phyloP scores from a whole-genome alignment of 441 rosid species.

The Manihot esculenta region DNA sequence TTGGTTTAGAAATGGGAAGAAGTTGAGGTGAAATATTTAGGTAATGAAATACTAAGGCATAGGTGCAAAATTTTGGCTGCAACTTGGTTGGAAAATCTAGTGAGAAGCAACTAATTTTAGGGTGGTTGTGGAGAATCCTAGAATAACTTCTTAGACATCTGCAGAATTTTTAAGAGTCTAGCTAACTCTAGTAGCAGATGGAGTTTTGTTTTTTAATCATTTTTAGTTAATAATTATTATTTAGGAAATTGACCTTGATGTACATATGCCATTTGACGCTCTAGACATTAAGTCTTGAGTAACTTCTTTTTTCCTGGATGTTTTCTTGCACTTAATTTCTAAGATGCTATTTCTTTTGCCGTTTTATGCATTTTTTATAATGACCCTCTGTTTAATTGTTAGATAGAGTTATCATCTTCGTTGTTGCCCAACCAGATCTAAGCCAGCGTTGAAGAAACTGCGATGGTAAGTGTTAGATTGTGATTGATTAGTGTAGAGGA shows the following conservation, averaged over 20 bases:
- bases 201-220: slow-evolving; percentile 17
- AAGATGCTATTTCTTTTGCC: not conserved
- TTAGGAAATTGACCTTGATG: slow-evolving; percentile 32
- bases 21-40: slow-evolving; percentile 11
- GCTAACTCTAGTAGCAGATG: slow-evolving; percentile 43
- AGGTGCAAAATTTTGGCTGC: slow-evolving; percentile 49
- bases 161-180: slow-evolving; percentile 43
- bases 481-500: too few relatives aligned
- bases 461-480: too few relatives aligned
- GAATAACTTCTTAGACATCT: slow-evolving; percentile 33
- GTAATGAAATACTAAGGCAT: slow-evolving; percentile 41
- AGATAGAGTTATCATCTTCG: too few relatives aligned
- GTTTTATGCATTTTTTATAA: not conserved
- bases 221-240: slow-evolving; percentile 15
- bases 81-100: slow-evolving; percentile 33
- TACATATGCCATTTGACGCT: slow-evolving; percentile 48
- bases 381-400: not conserved
- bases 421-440: too few relatives aligned
- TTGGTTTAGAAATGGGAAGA: slow-evolving; percentile 13
- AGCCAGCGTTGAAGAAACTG: too few relatives aligned
- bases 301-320: slow-evolving; percentile 16
- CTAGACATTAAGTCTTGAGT: slow-evolving; percentile 35
- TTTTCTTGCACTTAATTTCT: slow-evolving; percentile 17
- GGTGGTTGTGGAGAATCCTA: slow-evolving; percentile 26
- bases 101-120: slow-evolving; percentile 44